Evolutionary conservation across 768 basidiomycete genomes (phyloP).

Genomic region (Mycena olivaceomarginata): DNA sequence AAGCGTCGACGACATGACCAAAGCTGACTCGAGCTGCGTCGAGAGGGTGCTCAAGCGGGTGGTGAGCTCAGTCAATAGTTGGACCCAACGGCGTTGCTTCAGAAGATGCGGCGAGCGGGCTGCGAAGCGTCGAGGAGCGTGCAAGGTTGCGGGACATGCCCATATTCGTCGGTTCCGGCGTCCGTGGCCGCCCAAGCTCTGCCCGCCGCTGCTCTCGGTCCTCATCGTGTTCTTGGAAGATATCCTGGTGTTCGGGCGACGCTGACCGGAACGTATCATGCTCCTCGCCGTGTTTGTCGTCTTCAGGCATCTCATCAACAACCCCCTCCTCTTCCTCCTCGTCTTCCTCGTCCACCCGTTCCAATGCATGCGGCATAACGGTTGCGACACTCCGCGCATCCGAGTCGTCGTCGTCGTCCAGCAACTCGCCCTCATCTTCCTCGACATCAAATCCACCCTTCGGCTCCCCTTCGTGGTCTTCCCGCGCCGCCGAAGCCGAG

Average conservation of each 20-base stretch:
- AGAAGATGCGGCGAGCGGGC: slow-evolving; percentile 45
- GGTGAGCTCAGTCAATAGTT: slow-evolving; percentile 75
- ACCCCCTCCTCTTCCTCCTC: slow-evolving; percentile 59
- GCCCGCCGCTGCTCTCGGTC: slow-evolving; percentile 71
- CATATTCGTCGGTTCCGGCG: slow-evolving; percentile 86
- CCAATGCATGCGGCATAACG: slow-evolving; percentile 80
- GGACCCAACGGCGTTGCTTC: slow-evolving; percentile 50
- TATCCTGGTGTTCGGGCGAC: slow-evolving; percentile 35
- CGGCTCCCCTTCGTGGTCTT: slow-evolving; percentile 33
- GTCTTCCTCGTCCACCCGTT: slow-evolving; percentile 85
- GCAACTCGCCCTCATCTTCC: slow-evolving; percentile 56
- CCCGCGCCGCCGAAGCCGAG: slow-evolving; percentile 14
- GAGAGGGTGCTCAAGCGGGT: slow-evolving; percentile 78
- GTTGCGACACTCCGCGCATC: slow-evolving; percentile 85
- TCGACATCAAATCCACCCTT: slow-evolving; percentile 55
- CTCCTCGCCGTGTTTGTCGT: slow-evolving; percentile 26
- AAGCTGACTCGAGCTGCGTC: slow-evolving; percentile 84
- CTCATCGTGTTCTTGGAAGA: slow-evolving; percentile 60
- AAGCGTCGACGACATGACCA: slow-evolving; percentile 82
- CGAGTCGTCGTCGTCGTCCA: slow-evolving; percentile 80
- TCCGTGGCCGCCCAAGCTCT: slow-evolving; percentile 83
- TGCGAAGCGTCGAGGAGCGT: slow-evolving; percentile 53
- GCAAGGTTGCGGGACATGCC: slow-evolving; percentile 60
- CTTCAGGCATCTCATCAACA: not conserved
- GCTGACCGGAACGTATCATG: slow-evolving; percentile 18